Evolutionary conservation across 2,329 filamentous ascomycete species (phyloP).

Genomic region (Neocatenulostroma microsporum): DNA sequence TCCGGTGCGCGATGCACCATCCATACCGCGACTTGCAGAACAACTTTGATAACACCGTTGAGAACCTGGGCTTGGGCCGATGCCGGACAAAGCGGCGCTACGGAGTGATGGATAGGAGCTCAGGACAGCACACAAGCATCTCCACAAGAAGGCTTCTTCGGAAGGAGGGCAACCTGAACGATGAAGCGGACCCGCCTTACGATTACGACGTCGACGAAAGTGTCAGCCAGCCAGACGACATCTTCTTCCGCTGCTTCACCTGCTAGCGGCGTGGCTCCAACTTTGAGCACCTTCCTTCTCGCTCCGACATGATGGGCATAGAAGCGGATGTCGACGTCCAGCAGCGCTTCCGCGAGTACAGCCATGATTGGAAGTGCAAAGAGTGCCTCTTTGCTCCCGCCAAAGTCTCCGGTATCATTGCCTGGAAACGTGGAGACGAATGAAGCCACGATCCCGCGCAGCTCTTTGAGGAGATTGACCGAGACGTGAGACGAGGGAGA

Average conservation of each 20-base stretch:
- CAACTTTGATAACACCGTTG: too few relatives aligned
- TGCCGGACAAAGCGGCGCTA: too few relatives aligned
- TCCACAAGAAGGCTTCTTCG: too few relatives aligned
- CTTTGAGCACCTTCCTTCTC: constrained; percentile 66
- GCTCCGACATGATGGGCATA: constrained; percentile 37
- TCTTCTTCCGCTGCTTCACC: constrained; percentile 72
- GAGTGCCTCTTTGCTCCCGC: constrained; percentile 59
- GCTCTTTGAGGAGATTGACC: constrained; percentile 48
- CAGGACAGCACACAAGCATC: too few relatives aligned
- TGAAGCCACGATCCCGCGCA: constrained; percentile 48
- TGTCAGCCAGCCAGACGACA: constrained; percentile 65
- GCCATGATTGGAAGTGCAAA: constrained; percentile 67
- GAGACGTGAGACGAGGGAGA: constrained; percentile 71
- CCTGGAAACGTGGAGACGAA: constrained; percentile 69
- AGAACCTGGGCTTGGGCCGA: too few relatives aligned
- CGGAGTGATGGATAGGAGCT: too few relatives aligned
- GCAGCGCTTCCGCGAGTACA: constrained; percentile 64
- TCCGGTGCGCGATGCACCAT: too few relatives aligned
- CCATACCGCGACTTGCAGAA: too few relatives aligned
- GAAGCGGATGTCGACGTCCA: constrained; percentile 45
- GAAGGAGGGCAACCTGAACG: constrained; percentile 68
- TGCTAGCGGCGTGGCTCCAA: constrained; percentile 81
- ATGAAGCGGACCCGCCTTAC: constrained; percentile 74
- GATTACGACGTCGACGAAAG: constrained; percentile 53
- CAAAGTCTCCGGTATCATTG: constrained; percentile 71